Percentiles rank a stretch among this genome's conserved stretches.
Evolutionary conservation across 2,329 filamentous ascomycete genomes (phyloP).

Genomic region (Colletotrichum limetticola): DNA sequence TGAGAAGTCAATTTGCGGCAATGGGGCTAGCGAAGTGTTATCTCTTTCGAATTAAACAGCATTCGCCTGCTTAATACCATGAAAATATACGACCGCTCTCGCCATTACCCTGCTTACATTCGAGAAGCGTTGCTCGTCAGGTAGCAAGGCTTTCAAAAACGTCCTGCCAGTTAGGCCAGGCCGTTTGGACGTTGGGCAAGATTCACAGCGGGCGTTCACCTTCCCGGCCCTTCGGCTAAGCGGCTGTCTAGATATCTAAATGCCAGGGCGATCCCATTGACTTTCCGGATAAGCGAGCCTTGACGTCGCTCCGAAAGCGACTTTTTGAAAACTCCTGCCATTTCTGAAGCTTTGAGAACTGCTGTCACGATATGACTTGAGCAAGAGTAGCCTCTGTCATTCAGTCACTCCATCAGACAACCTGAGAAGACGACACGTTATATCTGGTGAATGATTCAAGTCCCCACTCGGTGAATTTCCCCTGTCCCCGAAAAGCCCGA

Average conservation of each 20-base stretch:
- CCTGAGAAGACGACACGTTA: not conserved
- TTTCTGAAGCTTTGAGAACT: not conserved
- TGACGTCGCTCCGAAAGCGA: not conserved
- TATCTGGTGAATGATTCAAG: not conserved
- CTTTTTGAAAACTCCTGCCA: not conserved
- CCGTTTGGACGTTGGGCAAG: not conserved
- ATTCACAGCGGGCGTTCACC: not conserved
- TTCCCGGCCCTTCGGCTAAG: not conserved
- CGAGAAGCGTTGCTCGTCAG: not conserved
- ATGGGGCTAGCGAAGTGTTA: not conserved
- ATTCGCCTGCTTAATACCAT: not conserved
- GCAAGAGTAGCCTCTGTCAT: not conserved
- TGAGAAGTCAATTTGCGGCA: not conserved
- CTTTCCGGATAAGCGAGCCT: not conserved
- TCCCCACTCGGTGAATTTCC: not conserved
- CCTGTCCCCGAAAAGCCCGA: not conserved
- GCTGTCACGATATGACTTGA: not conserved
- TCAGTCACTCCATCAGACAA: not conserved
- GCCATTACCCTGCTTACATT: not conserved
- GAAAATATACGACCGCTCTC: not conserved
- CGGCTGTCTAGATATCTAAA: not conserved
- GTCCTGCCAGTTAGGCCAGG: not conserved
- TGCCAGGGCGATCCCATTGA: not conserved
- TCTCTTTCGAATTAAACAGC: not conserved
- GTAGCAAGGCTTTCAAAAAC: not conserved